Evolutionary conservation across 768 basidiomycete genomes (phyloP), one percentile per base, ranked within the genome.

Genomic region (Lyophyllum semitale): DNA sequence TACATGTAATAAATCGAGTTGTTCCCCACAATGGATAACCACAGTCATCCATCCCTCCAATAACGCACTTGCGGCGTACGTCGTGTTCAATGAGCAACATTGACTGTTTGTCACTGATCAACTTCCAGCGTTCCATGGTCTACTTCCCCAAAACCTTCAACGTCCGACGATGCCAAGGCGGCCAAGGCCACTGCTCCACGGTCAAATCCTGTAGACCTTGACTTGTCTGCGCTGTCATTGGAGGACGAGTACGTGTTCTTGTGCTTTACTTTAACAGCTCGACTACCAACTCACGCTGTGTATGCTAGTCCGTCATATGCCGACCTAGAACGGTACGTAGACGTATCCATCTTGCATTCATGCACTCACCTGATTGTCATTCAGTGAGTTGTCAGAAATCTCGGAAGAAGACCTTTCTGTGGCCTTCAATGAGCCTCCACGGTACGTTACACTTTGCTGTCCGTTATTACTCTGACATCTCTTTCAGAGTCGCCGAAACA

Each of bases 1-100:
- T 80, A 79, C 59, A 75, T 68, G 69, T 79, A 69, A 63, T 63
- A 48, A 54, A 63, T 59, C 53, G 48, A 55, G n/a, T n/a, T n/a
- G n/a, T n/a, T n/a, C n/a, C n/a, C n/a, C n/a, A n/a, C n/a, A n/a
- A n/a, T n/a, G n/a, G n/a, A n/a, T n/a, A n/a, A n/a, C n/a, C n/a
- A n/a, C n/a, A n/a, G n/a, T n/a, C n/a, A n/a, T n/a, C n/a, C n/a
- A n/a, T 59, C 11, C 47, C 60, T 47, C 53, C 58, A 54, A 44
- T 55, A 51, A 47, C 55, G n/a, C 58, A 60, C 15, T 58, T 55
- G 58, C 23, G 42, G 40, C 52, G 56, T 63, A 26, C 35, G 56
- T 55, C 33, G 27, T 44, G 11, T 42, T 20, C 23, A 9, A 37
- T 3, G 12, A 17, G 37, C 7, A 27, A 8, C 23, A 2, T n/a